phyloP scores from a whole-genome alignment of 2,329 filamentous ascomycete species.

The Coniochaeta pulveracea region DNA sequence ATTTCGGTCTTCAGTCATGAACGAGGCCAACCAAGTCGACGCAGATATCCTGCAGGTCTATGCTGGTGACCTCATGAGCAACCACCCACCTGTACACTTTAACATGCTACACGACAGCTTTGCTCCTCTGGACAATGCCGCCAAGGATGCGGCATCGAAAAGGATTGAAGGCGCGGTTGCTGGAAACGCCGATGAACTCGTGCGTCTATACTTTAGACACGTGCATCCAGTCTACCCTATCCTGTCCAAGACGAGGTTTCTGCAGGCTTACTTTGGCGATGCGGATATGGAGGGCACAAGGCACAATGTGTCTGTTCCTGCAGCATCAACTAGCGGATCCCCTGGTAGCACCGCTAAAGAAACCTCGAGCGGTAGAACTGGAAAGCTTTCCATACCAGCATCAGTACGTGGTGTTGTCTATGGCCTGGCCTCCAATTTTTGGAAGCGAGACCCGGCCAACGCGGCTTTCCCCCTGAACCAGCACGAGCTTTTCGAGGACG shows the following conservation, averaged over 20 bases:
- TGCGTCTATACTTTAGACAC: constrained; percentile 32
- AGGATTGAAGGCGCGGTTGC: constrained; percentile 29
- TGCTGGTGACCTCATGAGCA: constrained; percentile 19
- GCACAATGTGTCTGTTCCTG: neutral
- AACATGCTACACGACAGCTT: constrained; percentile 31
- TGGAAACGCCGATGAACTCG: constrained; percentile 25
- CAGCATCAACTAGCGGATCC: constrained; percentile 1
- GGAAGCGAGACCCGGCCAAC: constrained; percentile 22
- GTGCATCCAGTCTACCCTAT: constrained; percentile 31
- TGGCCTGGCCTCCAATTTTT: constrained; percentile 29
- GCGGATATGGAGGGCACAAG: neutral
- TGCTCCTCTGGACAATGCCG: constrained; percentile 27
- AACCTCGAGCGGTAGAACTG: neutral
- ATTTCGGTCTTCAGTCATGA: constrained; percentile 33
- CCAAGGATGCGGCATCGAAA: constrained; percentile 25
- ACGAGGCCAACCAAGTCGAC: constrained; percentile 28
- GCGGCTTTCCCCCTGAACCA: constrained; percentile 24
- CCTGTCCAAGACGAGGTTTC: constrained; percentile 30
- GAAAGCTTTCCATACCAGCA: constrained; percentile 26
- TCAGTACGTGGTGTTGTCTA: constrained; percentile 33
- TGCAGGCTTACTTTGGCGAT: constrained; percentile 23
- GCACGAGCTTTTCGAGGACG: constrained; percentile 28
- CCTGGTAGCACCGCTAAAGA: neutral
- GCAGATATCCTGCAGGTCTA: constrained; percentile 31
- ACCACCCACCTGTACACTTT: constrained; percentile 32